phyloP scores from a whole-genome alignment of 164 flowering plant species.

The Liquidambar formosana region DNA sequence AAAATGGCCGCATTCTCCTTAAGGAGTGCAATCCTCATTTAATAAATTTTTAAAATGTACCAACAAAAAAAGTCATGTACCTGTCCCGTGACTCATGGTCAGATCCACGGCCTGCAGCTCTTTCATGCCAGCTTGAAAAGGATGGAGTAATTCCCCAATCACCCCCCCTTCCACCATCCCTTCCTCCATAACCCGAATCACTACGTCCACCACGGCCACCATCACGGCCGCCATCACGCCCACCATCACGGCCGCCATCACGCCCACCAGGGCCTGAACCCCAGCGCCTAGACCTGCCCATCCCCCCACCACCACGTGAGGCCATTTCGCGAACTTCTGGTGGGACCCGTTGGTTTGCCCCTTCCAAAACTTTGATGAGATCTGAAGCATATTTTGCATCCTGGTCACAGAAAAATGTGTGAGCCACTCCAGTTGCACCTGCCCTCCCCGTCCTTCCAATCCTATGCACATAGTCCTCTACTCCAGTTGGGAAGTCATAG shows the following conservation, averaged over 20 bases:
- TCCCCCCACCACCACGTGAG: conserved; percentile 68
- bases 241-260: conserved; percentile 52
- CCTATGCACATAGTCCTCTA: conserved; percentile 93
- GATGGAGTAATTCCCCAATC: conserved; percentile 33
- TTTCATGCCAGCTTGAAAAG: conserved; percentile 39
- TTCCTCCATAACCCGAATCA: conserved; percentile 46
- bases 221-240: conserved; percentile 50
- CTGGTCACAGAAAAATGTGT: conserved; percentile 80
- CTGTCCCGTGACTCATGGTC: conserved; percentile 44
- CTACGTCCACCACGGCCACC: conserved; percentile 51
- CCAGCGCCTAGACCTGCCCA: conserved; percentile 59
- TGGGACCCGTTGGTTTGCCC: conserved; percentile 82
- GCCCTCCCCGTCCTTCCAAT: conserved; percentile 97
- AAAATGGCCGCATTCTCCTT: no score
- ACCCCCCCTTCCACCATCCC: conserved; percentile 39
- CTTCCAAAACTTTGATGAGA: conserved; percentile 81
- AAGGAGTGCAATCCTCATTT: no score
- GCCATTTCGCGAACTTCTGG: conserved; percentile 72
- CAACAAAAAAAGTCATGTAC: conserved; percentile 21
- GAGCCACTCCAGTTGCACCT: conserved; percentile 85
- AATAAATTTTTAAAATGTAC: no score
- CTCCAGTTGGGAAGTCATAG: conserved; percentile 90
- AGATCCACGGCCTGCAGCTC: conserved; percentile 40
- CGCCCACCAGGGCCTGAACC: conserved; percentile 48
- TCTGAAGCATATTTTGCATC: conserved; percentile 78